phyloP scores from a whole-genome alignment of 306 rosid species.

The Rosa multiflora region DNA sequence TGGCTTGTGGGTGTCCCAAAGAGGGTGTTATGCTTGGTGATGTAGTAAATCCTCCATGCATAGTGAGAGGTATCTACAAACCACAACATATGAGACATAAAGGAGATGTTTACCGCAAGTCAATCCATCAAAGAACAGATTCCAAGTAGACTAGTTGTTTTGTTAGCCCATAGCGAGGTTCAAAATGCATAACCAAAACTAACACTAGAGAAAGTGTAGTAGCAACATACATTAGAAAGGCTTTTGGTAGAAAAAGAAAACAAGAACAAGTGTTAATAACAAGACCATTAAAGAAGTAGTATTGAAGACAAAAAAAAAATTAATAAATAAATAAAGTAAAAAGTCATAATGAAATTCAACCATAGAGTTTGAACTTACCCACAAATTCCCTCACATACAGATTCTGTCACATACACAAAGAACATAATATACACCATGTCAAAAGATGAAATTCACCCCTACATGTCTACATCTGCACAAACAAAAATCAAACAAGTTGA shows the following conservation, averaged over 20 bases:
- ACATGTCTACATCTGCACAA: conserved; percentile 24
- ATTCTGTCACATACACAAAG: not conserved
- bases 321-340: not conserved
- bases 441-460: not conserved
- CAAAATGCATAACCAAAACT: conserved; percentile 74
- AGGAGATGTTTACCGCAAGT: too few species aligned
- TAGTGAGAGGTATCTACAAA: too few species aligned
- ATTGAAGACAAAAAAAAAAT: not conserved
- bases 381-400: not conserved
- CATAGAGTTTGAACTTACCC: not conserved
- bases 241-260: conserved; percentile 41
- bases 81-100: too few species aligned
- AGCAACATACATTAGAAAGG: conserved; percentile 54
- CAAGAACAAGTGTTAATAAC: conserved; percentile 11
- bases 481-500: conserved; percentile 14
- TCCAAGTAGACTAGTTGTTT: conserved; percentile 17
- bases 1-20: too few species aligned
- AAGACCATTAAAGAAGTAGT: not conserved
- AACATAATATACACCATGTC: not conserved
- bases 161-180: conserved; percentile 78
- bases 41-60: too few species aligned
- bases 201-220: conserved; percentile 69
- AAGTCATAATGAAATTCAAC: not conserved
- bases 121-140: too few species aligned
- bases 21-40: too few species aligned